These are phyloP conservation scores for Globisporangium echinulatum DNA, from an alignment of 352 stramenopile genomes.

Conservation along the genomic window DNA sequence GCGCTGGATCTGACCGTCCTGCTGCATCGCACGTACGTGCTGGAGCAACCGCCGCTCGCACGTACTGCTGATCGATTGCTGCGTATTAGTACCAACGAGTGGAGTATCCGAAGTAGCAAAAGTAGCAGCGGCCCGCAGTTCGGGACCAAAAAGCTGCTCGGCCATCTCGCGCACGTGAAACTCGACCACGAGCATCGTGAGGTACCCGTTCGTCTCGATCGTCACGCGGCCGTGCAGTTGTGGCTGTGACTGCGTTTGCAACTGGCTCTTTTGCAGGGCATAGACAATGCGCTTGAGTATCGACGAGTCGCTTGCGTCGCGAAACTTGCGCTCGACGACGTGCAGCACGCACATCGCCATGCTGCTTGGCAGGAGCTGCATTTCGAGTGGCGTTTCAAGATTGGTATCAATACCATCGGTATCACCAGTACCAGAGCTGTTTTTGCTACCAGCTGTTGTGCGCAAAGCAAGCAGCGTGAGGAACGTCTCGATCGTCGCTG, in stretches of 20 bases:
- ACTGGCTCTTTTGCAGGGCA: conserved; percentile 3
- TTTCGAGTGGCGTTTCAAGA: not conserved
- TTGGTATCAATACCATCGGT: conserved; percentile 1
- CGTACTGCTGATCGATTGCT: conserved; percentile 16
- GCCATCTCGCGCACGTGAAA: conserved; percentile 60
- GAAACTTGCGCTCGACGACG: conserved; percentile 45
- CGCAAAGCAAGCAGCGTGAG: conserved; percentile 51
- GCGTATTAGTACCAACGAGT: not conserved
- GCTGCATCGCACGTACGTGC: conserved; percentile 38
- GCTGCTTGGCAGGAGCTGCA: conserved; percentile 35
- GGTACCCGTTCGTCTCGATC: conserved; percentile 51
- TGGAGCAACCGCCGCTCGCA: conserved; percentile 46
- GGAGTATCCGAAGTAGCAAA: not conserved
- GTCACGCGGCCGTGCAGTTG: conserved; percentile 17
- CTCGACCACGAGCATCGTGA: conserved; percentile 39
- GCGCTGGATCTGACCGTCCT: conserved; percentile 47
- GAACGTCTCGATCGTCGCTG: conserved; percentile 71
- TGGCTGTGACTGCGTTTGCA: not conserved
- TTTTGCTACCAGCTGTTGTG: conserved; percentile 15
- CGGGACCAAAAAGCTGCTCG: conserved; percentile 15
- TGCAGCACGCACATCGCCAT: conserved; percentile 53
- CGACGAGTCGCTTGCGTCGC: conserved; percentile 23
- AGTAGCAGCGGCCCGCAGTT: conserved; percentile 9
- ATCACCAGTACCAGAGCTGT: not conserved
- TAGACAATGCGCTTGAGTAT: conserved; percentile 30